Evolutionary conservation across 1,284 basidiomycete genomes (phyloP).

Genomic region (Cryptococcus deneoformans): DNA sequence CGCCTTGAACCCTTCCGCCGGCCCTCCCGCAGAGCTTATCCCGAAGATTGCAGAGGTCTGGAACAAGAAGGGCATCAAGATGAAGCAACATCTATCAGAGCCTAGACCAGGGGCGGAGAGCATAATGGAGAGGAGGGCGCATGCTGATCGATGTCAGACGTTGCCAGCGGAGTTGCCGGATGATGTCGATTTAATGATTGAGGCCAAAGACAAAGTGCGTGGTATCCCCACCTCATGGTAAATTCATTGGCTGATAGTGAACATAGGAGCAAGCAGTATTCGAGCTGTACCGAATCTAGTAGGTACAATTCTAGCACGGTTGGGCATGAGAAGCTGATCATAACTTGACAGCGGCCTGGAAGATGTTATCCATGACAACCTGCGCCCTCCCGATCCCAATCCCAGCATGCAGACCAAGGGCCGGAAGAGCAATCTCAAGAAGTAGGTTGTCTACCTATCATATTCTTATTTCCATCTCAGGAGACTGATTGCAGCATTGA

Average conservation of each 20-base stretch:
- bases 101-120: conserved; percentile 69
- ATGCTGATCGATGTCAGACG: conserved; percentile 59
- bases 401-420: conserved; percentile 40
- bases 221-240: background rate
- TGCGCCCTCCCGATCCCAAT: conserved; percentile 55
- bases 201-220: conserved; percentile 32
- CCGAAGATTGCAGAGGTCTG: conserved; percentile 73
- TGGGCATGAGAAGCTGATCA: background rate
- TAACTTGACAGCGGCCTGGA: conserved; percentile 52
- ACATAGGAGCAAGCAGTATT: conserved; percentile 91
- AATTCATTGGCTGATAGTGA: conserved; percentile 48
- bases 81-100: conserved; percentile 88
- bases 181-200: conserved; percentile 88
- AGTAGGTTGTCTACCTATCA: conserved; percentile 12
- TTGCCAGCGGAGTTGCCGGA: conserved; percentile 54
- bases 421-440: conserved; percentile 35
- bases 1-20: conserved; percentile 54
- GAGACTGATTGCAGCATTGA: background rate
- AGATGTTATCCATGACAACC: conserved; percentile 60
- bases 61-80: conserved; percentile 66
- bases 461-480: background rate
- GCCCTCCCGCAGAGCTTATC: conserved; percentile 39
- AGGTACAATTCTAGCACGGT: conserved; percentile 5
- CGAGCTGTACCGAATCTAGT: conserved; percentile 75
- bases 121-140: conserved; percentile 78